A percentile compares a stretch with the other conserved stretches of the same genome.
Evolutionary conservation across 2,329 filamentous ascomycete genomes (phyloP).

Genomic region (Blumeria hordei): DNA sequence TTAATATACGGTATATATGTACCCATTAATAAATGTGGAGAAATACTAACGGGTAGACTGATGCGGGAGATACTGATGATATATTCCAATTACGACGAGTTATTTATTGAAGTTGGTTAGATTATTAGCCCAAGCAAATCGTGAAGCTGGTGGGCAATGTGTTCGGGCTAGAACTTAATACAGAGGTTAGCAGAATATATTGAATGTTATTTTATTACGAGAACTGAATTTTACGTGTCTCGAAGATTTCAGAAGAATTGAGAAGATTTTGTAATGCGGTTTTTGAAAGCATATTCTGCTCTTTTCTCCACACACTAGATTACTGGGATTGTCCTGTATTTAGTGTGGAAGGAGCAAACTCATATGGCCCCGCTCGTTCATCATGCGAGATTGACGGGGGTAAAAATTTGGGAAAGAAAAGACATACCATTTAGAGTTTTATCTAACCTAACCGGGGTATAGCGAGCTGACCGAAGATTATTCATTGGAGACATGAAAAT

Average conservation of each 20-base stretch:
- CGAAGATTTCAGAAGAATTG: conserved; percentile 28
- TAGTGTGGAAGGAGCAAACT: conserved; percentile 15
- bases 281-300: conserved; percentile 28
- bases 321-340: conserved; percentile 12
- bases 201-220: too few relatives aligned
- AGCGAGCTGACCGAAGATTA: conserved; percentile 10
- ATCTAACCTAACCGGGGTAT: background rate
- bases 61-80: too few relatives aligned
- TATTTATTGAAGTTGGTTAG: too few relatives aligned
- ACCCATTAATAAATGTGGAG: too few relatives aligned
- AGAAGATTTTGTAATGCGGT: conserved; percentile 44
- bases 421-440: conserved; percentile 5
- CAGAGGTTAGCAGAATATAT: too few relatives aligned
- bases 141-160: too few relatives aligned
- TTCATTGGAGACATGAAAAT: conserved; percentile 5
- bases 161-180: too few relatives aligned
- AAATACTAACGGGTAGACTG: too few relatives aligned
- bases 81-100: too few relatives aligned
- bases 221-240: too few relatives aligned
- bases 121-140: too few relatives aligned
- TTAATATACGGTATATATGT: too few relatives aligned
- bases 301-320: conserved; percentile 2
- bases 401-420: conserved; percentile 1
- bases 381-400: conserved; percentile 13
- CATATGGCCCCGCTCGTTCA: conserved; percentile 29